These are phyloP conservation scores for Dianthus caryophyllus DNA, from an alignment of 148 eudicot species.

Conservation along the genomic window DNA sequence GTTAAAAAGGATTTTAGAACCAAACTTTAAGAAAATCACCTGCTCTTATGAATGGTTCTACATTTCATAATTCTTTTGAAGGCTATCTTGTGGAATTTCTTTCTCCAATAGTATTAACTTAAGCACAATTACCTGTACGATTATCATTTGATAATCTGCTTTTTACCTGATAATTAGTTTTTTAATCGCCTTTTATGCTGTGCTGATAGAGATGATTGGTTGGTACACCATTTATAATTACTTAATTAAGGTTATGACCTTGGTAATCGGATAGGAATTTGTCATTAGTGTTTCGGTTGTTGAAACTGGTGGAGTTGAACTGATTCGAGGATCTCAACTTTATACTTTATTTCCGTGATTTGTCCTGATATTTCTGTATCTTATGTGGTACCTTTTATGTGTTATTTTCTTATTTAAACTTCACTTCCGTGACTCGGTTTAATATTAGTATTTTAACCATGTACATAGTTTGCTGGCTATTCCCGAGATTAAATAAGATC, in stretches of 20 bases:
- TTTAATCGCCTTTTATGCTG: slow-evolving; percentile 14
- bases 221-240: slow-evolving; percentile 13
- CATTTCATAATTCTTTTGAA: not conserved
- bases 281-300: slow-evolving; percentile 20
- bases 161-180: slow-evolving; percentile 8
- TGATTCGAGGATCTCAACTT: slow-evolving; percentile 19
- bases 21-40: not conserved
- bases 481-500: slow-evolving; percentile 7
- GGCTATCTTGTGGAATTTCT: not conserved
- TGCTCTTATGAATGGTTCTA: slow-evolving; percentile 5
- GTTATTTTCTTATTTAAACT: not conserved
- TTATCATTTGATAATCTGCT: slow-evolving; percentile 7
- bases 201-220: slow-evolving; percentile 26
- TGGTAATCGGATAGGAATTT: slow-evolving; percentile 25
- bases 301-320: slow-evolving; percentile 21
- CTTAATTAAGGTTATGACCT: slow-evolving; percentile 26
- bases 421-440: slow-evolving; percentile 7
- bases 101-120: slow-evolving; percentile 6
- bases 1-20: not conserved
- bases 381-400: slow-evolving; percentile 2
- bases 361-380: slow-evolving; percentile 10
- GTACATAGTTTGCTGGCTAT: not conserved
- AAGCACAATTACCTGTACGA: slow-evolving; percentile 9
- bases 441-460: not conserved
- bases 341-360: not conserved